phyloP scores from a whole-genome alignment of 2,329 filamentous ascomycete species.

The Ceratocystis smalleyi region DNA sequence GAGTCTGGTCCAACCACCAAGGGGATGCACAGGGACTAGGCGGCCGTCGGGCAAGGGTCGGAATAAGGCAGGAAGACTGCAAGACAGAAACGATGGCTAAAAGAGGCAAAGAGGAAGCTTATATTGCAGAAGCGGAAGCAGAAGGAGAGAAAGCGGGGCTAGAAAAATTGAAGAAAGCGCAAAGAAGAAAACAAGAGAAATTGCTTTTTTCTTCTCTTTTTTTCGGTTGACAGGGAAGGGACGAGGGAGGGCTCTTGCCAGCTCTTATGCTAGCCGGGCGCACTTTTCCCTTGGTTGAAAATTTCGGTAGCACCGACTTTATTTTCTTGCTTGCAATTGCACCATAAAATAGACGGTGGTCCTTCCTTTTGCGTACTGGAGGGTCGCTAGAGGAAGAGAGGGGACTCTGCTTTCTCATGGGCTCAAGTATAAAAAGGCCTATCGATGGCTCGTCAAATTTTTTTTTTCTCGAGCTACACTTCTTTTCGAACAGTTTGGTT shows the following conservation, averaged over 20 bases:
- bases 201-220: not conserved
- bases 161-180: not conserved
- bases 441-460: not conserved
- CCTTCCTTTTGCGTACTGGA: not conserved
- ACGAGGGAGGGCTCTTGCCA: not conserved
- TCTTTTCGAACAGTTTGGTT: not conserved
- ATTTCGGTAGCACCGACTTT: constrained; percentile 5
- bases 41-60: not conserved
- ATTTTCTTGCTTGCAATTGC: not conserved
- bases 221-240: not conserved
- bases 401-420: too few species aligned
- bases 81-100: not conserved
- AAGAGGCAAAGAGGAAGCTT: not conserved
- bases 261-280: not conserved
- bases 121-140: not conserved
- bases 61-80: not conserved
- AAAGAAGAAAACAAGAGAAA: not conserved
- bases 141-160: not conserved
- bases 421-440: not conserved
- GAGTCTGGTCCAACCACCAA: not conserved
- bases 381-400: not conserved
- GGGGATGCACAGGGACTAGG: not conserved
- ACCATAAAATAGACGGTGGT: not conserved
- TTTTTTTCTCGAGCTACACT: not conserved
- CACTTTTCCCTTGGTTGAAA: not conserved